Base-by-base conservation (phyloP, 176 grass and related monocot species). In the Triticum turgidum region DNA sequence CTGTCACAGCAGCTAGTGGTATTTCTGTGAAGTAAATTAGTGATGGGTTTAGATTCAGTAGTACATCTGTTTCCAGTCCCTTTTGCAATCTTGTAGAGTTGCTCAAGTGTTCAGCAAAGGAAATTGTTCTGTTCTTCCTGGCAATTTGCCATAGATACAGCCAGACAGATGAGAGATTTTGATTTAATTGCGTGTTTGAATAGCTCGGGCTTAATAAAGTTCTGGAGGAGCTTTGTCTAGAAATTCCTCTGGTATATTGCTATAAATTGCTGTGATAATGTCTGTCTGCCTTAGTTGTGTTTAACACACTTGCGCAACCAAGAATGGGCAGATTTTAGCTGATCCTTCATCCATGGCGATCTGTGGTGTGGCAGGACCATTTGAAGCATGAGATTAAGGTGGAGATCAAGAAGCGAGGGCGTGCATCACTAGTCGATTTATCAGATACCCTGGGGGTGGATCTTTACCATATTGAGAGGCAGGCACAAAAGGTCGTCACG, bases 391-490 rank as follows among this genome's bases (percentile, higher is more conserved):
- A 98, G 86, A 98, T 98, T 74, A 91, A 92, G 89, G 84, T 54
- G 87, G 96, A 94, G 91, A 91, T 98, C 80, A 96, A 91, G 70
- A 95, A 87, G 61, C 82, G 66, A 22, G 93, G 96, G n/a, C 93
- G 96, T 54, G 90, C 87, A 38, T 92, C 91, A 10, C 72, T 98
- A 62, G 94, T 98, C 29, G 96, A 98, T 87, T 75, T 98, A 61
- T 93, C 96, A 47, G 96, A 98, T 70, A 89, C 85, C 37, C 89
- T 98, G 49, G 96, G 96, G 30, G 90, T 98, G 51, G 96, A 98
- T 80, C 88, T 98, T 58, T 98, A 95, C 88, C 88, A 98, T 87
- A 79, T 98, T 62, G 96, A 98, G 84, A 94, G 86, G 90, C 96
- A 91, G 80, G 90, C 93, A 39, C 86, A 98, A 69, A 92, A 82